phyloP scores from a whole-genome alignment of 768 basidiomycete genomes.

The Gyrodon lividus region DNA sequence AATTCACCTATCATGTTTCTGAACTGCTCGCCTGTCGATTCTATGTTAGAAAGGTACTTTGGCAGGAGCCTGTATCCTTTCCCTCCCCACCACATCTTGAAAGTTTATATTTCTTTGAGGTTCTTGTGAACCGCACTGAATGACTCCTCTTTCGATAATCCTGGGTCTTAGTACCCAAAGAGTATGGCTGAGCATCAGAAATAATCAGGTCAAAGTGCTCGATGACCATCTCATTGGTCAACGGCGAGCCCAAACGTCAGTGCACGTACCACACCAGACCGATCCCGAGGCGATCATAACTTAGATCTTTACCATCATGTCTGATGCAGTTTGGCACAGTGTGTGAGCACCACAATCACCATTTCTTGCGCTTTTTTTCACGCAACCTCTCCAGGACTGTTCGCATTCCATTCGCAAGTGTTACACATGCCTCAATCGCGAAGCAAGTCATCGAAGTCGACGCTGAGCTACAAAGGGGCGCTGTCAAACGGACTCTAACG shows the following conservation, averaged over 20 bases:
- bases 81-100: too few relatives aligned
- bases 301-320: conserved; percentile 19
- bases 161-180: too few relatives aligned
- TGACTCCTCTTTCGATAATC: too few relatives aligned
- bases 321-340: conserved; percentile 47
- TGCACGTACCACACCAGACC: too few relatives aligned
- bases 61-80: too few relatives aligned
- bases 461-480: conserved; percentile 75
- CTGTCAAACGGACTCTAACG: conserved; percentile 69
- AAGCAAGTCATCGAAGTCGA: conserved; percentile 87
- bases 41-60: too few relatives aligned
- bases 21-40: too few relatives aligned
- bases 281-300: neutral
- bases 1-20: neutral
- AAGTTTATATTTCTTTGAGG: too few relatives aligned
- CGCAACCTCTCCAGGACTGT: conserved; percentile 47
- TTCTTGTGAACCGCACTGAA: too few relatives aligned
- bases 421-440: conserved; percentile 76
- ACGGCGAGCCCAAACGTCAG: too few relatives aligned
- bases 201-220: too few relatives aligned
- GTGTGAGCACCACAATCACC: conserved; percentile 40
- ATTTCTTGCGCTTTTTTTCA: neutral
- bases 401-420: conserved; percentile 73
- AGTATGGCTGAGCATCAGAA: neutral
- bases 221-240: too few relatives aligned